Percentiles rank a stretch among this genome's conserved stretches.
These are phyloP conservation scores for Populus euphratica DNA, from an alignment of 345 rosid genomes.

Conservation along the genomic window DNA sequence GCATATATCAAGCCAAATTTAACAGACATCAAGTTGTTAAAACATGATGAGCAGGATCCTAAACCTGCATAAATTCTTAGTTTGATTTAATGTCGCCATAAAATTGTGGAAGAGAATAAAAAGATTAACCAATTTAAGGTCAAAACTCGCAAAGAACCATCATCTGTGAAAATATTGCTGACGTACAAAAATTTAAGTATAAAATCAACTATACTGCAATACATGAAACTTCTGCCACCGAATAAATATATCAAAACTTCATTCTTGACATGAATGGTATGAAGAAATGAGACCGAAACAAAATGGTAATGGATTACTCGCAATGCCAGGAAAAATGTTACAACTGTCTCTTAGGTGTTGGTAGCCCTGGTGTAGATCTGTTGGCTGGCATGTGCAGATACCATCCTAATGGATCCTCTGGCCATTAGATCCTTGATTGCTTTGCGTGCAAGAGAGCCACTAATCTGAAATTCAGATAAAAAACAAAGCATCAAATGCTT, in stretches of 20 bases:
- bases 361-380: slow-evolving; percentile 76
- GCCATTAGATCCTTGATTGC: slow-evolving; percentile 78
- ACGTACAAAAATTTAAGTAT: neutral
- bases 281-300: neutral
- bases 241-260: neutral
- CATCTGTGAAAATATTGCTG: neutral
- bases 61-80: neutral
- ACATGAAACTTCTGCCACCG: neutral
- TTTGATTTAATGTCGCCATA: neutral
- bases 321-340: neutral
- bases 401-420: slow-evolving; percentile 62
- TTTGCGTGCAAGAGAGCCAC: slow-evolving; percentile 57
- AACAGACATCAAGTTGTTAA: too few species aligned
- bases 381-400: slow-evolving; percentile 62
- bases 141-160: neutral
- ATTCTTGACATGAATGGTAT: neutral
- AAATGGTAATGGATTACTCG: neutral
- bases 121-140: neutral
- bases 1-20: too few species aligned
- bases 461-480: slow-evolving; percentile 27
- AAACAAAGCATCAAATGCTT: neutral
- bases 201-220: neutral
- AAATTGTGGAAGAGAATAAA: neutral
- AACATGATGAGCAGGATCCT: neutral
- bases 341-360: slow-evolving; percentile 37